Percentiles rank a stretch among this genome's conserved stretches.
Conservation (phyloP, 1,284 basidiomycete species). For the Tetrapyrgos nigripes region DNA sequence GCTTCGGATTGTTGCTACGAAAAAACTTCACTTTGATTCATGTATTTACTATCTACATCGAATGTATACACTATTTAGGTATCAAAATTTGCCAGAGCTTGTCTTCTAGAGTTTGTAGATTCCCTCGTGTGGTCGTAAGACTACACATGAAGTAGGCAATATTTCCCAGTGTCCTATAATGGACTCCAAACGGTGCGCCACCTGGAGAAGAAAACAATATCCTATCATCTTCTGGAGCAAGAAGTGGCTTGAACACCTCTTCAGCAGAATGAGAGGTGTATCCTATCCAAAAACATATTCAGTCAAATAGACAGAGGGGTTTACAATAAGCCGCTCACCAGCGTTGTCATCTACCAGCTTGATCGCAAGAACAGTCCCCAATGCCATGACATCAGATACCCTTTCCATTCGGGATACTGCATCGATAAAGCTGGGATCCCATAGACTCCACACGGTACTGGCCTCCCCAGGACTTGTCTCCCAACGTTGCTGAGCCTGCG, state of each 20-base stretch:
- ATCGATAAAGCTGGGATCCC: conserved; percentile 79
- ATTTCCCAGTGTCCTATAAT: conserved; percentile 91
- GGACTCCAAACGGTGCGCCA: conserved; percentile 73
- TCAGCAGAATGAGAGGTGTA: conserved; percentile 83
- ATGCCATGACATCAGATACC: conserved; percentile 83
- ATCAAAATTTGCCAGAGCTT: conserved; percentile 59
- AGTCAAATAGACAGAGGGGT: conserved; percentile 5
- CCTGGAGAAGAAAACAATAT: conserved; percentile 54
- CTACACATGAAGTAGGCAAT: conserved; percentile 96
- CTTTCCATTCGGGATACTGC: conserved; percentile 60
- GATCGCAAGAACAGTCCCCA: conserved; percentile 90
- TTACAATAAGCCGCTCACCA: conserved; percentile 48
- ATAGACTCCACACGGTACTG: conserved; percentile 82
- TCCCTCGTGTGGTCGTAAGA: conserved; percentile 70
- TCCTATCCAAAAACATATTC: conserved; percentile 46
- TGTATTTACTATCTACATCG: too few relatives aligned
- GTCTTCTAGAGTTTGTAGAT: conserved; percentile 66
- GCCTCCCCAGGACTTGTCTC: conserved; percentile 13
- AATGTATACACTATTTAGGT: too few relatives aligned
- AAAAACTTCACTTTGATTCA: too few relatives aligned
- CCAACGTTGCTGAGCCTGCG: conserved; percentile 50
- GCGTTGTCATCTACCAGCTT: conserved; percentile 69
- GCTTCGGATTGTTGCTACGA: too few relatives aligned
- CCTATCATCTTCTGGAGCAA: conserved; percentile 27
- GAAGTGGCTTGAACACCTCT: conserved; percentile 57